These are phyloP conservation scores for Alternaria burnsii DNA, from an alignment of 2,329 filamentous ascomycete species.

Conservation along the genomic window DNA sequence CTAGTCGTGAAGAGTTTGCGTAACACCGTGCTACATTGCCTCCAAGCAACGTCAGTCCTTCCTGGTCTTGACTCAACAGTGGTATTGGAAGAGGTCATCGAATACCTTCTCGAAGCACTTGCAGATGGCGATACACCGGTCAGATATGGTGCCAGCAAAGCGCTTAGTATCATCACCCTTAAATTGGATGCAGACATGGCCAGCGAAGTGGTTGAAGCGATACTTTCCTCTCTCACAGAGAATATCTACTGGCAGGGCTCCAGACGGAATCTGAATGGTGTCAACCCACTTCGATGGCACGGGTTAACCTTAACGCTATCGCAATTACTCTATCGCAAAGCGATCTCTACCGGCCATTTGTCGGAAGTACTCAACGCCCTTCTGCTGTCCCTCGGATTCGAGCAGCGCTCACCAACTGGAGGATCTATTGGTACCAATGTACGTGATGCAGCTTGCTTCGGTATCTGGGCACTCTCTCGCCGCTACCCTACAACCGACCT, in stretches of 20 bases:
- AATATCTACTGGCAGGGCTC: slow-evolving; percentile 66
- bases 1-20: slow-evolving; percentile 85
- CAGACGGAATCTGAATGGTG: slow-evolving; percentile 72
- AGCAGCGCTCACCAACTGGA: slow-evolving; percentile 87
- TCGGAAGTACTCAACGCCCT: slow-evolving; percentile 79
- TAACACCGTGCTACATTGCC: slow-evolving; percentile 72
- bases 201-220: slow-evolving; percentile 83
- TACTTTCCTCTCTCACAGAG: slow-evolving; percentile 73
- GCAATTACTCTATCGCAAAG: slow-evolving; percentile 84
- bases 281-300: slow-evolving; percentile 89
- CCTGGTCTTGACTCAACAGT: slow-evolving; percentile 49
- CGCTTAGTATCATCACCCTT: slow-evolving; percentile 84
- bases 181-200: slow-evolving; percentile 84
- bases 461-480: slow-evolving; percentile 89
- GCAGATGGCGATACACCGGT: slow-evolving; percentile 92
- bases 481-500: slow-evolving; percentile 86
- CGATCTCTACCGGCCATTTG: slow-evolving; percentile 75
- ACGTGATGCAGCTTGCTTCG: slow-evolving; percentile 93
- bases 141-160: slow-evolving; percentile 88
- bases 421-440: slow-evolving; percentile 87
- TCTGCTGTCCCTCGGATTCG: slow-evolving; percentile 82
- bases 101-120: slow-evolving; percentile 78
- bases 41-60: slow-evolving; percentile 54
- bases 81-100: slow-evolving; percentile 78
- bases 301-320: slow-evolving; percentile 87